These are phyloP conservation scores for Macadamia integrifolia DNA, from an alignment of 164 flowering plant species.

Conservation along the genomic window DNA sequence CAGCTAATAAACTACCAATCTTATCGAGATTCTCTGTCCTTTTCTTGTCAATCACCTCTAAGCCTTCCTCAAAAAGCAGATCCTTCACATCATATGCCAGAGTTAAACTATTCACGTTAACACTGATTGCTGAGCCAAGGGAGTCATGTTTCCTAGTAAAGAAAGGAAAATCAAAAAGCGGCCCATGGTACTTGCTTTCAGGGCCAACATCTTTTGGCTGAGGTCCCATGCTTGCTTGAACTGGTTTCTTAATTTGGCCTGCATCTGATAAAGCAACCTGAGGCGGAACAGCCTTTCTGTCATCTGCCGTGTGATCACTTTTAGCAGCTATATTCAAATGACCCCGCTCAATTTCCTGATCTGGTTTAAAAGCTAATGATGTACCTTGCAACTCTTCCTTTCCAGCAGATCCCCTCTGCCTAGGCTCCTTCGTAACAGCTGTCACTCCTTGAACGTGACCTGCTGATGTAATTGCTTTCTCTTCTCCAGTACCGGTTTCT, in stretches of 20 bases:
- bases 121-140: conserved; percentile 47
- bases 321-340: conserved; percentile 34
- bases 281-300: conserved; percentile 57
- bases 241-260: conserved; percentile 53
- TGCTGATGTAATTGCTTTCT: conserved; percentile 31
- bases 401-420: conserved; percentile 29
- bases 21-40: conserved; percentile 73
- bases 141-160: conserved; percentile 89
- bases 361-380: conserved; percentile 42
- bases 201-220: conserved; percentile 64
- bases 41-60: conserved; percentile 65
- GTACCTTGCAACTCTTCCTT: conserved; percentile 54
- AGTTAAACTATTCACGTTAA: conserved; percentile 53
- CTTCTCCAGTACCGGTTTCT: conserved; percentile 55
- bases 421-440: conserved; percentile 36
- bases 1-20: conserved; percentile 72
- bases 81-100: conserved; percentile 85
- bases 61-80: conserved; percentile 76
- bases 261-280: conserved; percentile 44
- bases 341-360: conserved; percentile 57
- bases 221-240: conserved; percentile 35
- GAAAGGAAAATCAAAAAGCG: conserved; percentile 89
- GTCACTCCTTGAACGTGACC: conserved; percentile 29
- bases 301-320: conserved; percentile 47
- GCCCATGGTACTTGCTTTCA: conserved; percentile 87